Conservation (phyloP, 2,329 filamentous ascomycete species). For the Huntiella omanensis region DNA sequence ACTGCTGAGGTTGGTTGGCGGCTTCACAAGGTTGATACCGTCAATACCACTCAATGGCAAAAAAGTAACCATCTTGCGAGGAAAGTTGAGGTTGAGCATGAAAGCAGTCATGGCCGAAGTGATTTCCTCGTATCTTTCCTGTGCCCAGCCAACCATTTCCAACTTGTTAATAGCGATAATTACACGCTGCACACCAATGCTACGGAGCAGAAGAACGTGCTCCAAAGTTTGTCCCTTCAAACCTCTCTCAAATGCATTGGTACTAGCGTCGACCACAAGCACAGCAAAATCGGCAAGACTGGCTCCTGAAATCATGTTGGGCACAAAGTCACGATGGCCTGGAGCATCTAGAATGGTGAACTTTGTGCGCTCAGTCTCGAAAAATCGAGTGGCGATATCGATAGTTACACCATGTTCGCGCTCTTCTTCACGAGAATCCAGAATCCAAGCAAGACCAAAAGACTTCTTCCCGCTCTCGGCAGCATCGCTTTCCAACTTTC, state of each 20-base stretch:
- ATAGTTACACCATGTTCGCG: slow-evolving; percentile 82
- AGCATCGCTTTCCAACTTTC: slow-evolving; percentile 75
- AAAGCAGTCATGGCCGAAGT: slow-evolving; percentile 68
- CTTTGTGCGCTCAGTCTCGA: slow-evolving; percentile 67
- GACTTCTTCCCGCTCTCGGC: slow-evolving; percentile 86
- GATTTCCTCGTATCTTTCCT: slow-evolving; percentile 71
- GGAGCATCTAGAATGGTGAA: slow-evolving; percentile 95
- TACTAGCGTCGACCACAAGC: slow-evolving; percentile 78
- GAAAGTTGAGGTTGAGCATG: slow-evolving; percentile 64
- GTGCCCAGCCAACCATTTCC: slow-evolving; percentile 68
- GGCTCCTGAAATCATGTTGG: slow-evolving; percentile 96
- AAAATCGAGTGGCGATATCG: slow-evolving; percentile 87
- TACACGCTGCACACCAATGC: slow-evolving; percentile 73
- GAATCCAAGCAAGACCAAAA: slow-evolving; percentile 90
- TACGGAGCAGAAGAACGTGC: slow-evolving; percentile 74
- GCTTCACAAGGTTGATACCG: slow-evolving; percentile 61
- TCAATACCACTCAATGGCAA: slow-evolving; percentile 78
- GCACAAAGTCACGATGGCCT: slow-evolving; percentile 87
- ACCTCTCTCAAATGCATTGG: slow-evolving; percentile 82
- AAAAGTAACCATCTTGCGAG: slow-evolving; percentile 62
- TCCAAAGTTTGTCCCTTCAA: slow-evolving; percentile 88
- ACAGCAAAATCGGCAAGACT: slow-evolving; percentile 93
- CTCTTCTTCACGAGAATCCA: slow-evolving; percentile 84
- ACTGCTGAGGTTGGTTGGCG: slow-evolving; percentile 14
- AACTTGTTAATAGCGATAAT: slow-evolving; percentile 93